Percentiles rank a stretch among this genome's conserved stretches.
Evolutionary conservation across 2,329 filamentous ascomycete species (phyloP).

Genomic region (Sclerotinia spermophila): DNA sequence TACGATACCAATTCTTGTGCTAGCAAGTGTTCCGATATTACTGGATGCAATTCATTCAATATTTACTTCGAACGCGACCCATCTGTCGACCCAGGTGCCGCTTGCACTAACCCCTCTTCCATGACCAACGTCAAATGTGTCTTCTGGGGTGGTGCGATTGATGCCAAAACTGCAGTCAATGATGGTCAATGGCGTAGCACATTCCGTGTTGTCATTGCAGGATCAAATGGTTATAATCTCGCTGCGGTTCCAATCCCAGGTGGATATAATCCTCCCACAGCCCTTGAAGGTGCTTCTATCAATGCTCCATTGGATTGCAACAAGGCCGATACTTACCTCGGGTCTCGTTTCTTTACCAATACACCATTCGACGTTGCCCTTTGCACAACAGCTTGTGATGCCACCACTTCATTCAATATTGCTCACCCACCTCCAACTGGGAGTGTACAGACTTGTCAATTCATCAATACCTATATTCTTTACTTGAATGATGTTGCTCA

Average conservation of each 20-base stretch:
- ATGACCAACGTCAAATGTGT: constrained; percentile 39
- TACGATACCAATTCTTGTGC: constrained; percentile 35
- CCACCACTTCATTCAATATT: background rate
- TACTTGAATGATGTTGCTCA: constrained; percentile 6
- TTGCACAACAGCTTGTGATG: constrained; percentile 10
- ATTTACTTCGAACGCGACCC: constrained; percentile 39
- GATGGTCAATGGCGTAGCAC: constrained; percentile 34
- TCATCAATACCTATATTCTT: constrained; percentile 10
- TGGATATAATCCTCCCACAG: background rate
- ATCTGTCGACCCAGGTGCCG: constrained; percentile 32
- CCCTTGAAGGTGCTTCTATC: background rate
- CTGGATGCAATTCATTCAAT: constrained; percentile 37
- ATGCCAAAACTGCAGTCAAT: constrained; percentile 34
- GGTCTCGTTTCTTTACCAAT: constrained; percentile 7
- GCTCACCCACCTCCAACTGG: background rate
- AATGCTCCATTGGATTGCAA: constrained; percentile 8
- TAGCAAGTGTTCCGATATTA: constrained; percentile 29
- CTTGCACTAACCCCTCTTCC: constrained; percentile 37
- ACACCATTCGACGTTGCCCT: constrained; percentile 7
- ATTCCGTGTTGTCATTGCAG: constrained; percentile 42
- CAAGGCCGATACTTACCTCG: background rate
- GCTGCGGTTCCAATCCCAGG: constrained; percentile 23
- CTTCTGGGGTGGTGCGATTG: constrained; percentile 36
- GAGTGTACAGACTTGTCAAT: constrained; percentile 3
- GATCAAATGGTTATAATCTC: constrained; percentile 42